These are phyloP conservation scores for Lactifluus volemus DNA, from an alignment of 768 basidiomycete genomes.

Conservation along the genomic window DNA sequence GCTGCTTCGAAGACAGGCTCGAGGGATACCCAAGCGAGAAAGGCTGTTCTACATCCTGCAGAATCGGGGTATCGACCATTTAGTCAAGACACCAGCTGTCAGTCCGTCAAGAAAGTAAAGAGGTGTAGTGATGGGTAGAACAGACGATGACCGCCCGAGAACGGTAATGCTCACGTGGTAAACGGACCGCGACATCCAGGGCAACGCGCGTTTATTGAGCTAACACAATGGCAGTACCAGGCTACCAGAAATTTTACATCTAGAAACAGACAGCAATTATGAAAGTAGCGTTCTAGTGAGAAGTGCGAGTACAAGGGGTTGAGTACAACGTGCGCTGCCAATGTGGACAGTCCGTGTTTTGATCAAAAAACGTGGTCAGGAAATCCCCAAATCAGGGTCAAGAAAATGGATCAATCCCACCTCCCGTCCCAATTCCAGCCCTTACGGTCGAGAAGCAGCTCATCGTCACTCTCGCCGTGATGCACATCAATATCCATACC, in stretches of 20 bases:
- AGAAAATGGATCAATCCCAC: constrained; percentile 4
- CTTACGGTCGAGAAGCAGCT: constrained; percentile 13
- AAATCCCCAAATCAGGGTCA: background rate
- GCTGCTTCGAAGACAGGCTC: constrained; percentile 8
- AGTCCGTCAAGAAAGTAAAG: background rate
- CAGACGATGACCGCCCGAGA: too few species aligned
- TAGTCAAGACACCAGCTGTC: background rate
- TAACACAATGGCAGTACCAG: background rate
- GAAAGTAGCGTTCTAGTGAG: background rate
- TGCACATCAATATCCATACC: constrained; percentile 1
- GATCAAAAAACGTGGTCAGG: background rate
- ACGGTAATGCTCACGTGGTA: background rate
- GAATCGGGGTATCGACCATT: background rate
- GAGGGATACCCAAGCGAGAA: constrained; percentile 11
- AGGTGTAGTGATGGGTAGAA: background rate
- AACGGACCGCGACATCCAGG: background rate
- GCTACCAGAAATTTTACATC: too few species aligned
- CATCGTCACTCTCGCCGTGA: constrained; percentile 15
- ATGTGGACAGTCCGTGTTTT: background rate
- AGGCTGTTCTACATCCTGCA: background rate
- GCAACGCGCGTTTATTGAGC: background rate
- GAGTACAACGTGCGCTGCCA: background rate
- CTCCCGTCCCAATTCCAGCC: constrained; percentile 20
- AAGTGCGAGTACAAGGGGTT: background rate
- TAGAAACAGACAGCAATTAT: background rate